Evolutionary conservation across 2,329 filamentous ascomycete genomes (phyloP).

Genomic region (Penicillium sp.): DNA sequence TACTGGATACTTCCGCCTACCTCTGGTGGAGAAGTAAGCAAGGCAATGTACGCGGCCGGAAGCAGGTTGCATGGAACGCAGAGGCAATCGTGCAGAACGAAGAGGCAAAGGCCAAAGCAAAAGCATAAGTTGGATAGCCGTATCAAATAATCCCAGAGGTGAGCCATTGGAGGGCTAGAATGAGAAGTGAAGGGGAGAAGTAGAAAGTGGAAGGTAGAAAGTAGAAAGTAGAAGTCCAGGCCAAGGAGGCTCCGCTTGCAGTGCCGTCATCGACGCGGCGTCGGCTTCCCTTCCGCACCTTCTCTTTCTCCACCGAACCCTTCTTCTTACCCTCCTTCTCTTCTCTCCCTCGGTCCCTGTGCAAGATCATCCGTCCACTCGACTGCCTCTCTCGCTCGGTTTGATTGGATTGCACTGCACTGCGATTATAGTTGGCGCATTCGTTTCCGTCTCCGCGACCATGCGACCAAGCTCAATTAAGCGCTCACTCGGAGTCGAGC

Average conservation of each 20-base stretch:
- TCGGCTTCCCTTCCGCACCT: constrained; percentile 21
- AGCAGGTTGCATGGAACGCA: constrained; percentile 12
- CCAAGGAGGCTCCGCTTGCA: constrained; percentile 11
- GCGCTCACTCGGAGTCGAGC: constrained; percentile 47
- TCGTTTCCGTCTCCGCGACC: constrained; percentile 19
- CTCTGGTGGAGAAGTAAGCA: too few relatives aligned
- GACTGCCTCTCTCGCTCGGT: too few relatives aligned
- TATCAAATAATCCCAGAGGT: too few relatives aligned
- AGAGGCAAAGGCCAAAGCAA: background rate
- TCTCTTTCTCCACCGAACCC: constrained; percentile 5
- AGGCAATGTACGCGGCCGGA: constrained; percentile 7
- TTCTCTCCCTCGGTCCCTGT: background rate
- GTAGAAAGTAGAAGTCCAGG: too few relatives aligned
- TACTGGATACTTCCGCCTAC: too few relatives aligned
- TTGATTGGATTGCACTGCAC: background rate
- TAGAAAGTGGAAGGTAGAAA: too few relatives aligned
- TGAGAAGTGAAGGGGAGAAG: background rate
- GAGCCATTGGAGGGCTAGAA: too few relatives aligned
- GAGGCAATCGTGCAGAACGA: constrained; percentile 5
- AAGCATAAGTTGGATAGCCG: too few relatives aligned
- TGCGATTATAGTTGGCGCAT: background rate
- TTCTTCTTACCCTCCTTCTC: background rate
- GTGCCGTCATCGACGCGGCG: constrained; percentile 27
- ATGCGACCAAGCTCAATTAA: constrained; percentile 49
- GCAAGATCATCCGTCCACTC: background rate